Evolutionary conservation across 208 protist species (phyloP).

Genomic region (Leishmania braziliensis): DNA sequence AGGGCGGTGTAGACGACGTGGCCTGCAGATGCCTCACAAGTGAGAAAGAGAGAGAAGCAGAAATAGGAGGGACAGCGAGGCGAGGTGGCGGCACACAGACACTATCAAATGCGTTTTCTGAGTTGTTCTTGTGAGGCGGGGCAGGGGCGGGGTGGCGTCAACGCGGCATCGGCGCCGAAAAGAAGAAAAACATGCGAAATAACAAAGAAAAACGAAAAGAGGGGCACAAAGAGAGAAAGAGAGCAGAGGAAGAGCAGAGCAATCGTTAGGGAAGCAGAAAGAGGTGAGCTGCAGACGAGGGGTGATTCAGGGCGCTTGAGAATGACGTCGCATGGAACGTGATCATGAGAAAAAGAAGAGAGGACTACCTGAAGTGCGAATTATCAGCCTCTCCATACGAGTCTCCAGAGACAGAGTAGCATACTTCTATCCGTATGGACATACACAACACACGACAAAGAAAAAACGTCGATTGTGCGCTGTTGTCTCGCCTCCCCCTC

Average conservation of each 20-base stretch:
- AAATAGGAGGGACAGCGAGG: not conserved
- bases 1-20: not conserved
- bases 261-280: not conserved
- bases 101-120: conserved; percentile 17
- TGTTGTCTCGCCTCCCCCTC: not conserved
- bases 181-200: not conserved
- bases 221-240: not conserved
- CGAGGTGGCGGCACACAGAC: not conserved
- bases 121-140: not conserved
- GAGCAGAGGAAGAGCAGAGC: conserved; percentile 13
- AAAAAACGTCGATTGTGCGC: not conserved
- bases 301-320: not conserved
- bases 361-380: not conserved
- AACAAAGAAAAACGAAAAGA: not conserved
- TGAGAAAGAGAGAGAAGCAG: not conserved
- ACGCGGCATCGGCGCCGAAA: not conserved
- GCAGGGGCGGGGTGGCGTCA: not conserved
- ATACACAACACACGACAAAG: not conserved
- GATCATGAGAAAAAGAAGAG: not conserved
- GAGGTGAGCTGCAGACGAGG: not conserved
- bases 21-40: not conserved
- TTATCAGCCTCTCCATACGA: not conserved
- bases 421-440: not conserved
- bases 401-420: not conserved
- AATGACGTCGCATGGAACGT: not conserved